Conservation (phyloP, 1,284 basidiomycete species). For the Pholiota adiposa region DNA sequence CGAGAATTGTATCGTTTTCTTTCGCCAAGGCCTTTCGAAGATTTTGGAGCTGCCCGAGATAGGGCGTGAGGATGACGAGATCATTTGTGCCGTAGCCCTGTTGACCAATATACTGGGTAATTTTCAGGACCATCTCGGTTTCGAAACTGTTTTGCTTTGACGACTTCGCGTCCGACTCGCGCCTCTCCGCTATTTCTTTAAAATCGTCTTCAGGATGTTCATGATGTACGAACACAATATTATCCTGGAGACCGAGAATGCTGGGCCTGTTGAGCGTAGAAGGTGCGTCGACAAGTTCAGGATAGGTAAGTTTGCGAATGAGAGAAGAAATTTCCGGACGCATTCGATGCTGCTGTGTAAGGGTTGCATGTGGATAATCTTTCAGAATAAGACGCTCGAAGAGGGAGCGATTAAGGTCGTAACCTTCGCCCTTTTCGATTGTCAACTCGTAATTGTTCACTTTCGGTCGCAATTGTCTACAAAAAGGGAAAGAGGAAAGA, state of each 20-base stretch:
- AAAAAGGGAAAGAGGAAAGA: neutral
- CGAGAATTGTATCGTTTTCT: slow-evolving; percentile 61
- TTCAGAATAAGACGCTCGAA: slow-evolving; percentile 70
- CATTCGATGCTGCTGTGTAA: slow-evolving; percentile 69
- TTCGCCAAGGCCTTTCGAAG: slow-evolving; percentile 47
- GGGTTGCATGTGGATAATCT: slow-evolving; percentile 60
- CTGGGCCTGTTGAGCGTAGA: slow-evolving; percentile 50
- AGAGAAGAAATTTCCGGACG: slow-evolving; percentile 67
- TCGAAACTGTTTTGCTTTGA: slow-evolving; percentile 68
- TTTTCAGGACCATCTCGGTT: slow-evolving; percentile 61
- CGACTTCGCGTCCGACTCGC: slow-evolving; percentile 48
- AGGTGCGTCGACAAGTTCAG: slow-evolving; percentile 59
- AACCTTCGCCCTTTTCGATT: slow-evolving; percentile 66
- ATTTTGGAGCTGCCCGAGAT: slow-evolving; percentile 64
- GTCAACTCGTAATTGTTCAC: slow-evolving; percentile 65
- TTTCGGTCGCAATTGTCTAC: slow-evolving; percentile 70
- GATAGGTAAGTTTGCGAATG: slow-evolving; percentile 64
- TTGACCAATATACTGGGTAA: slow-evolving; percentile 64
- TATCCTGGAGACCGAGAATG: slow-evolving; percentile 56
- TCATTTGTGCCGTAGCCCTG: slow-evolving; percentile 66
- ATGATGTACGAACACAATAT: slow-evolving; percentile 66
- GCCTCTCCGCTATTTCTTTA: slow-evolving; percentile 41
- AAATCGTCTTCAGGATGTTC: slow-evolving; percentile 56
- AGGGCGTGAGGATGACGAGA: slow-evolving; percentile 67
- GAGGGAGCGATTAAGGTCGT: slow-evolving; percentile 63